Conservation (phyloP, 495 filamentous ascomycete genomes). For the Talaromyces proteolyticus region DNA sequence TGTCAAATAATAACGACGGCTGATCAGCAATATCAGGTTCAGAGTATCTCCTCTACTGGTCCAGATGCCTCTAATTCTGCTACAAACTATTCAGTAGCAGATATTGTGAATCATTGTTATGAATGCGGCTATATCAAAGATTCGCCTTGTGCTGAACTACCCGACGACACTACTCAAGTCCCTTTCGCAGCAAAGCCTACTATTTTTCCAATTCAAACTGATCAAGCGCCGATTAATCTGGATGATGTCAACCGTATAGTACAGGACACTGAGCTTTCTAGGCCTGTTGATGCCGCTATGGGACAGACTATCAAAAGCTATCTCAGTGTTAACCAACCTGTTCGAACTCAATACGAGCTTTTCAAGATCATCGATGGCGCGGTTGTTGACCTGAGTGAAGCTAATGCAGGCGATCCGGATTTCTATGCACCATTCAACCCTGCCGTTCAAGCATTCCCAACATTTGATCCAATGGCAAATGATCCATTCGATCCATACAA, state of each 20-base stretch:
- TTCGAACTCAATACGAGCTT: not conserved
- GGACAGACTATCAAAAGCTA: not conserved
- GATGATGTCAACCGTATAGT: conserved; percentile 2
- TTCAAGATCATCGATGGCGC: not conserved
- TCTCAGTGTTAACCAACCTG: not conserved
- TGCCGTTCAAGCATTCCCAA: not conserved
- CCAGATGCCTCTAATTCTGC: conserved; percentile 11
- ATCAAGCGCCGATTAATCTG: not conserved
- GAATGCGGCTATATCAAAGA: conserved; percentile 17
- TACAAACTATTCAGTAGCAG: conserved; percentile 26
- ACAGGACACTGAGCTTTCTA: not conserved
- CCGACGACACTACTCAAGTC: conserved; percentile 6
- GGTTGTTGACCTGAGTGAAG: not conserved
- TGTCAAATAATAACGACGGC: conserved; percentile 23
- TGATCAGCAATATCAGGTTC: conserved; percentile 3
- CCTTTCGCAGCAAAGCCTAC: conserved; percentile 14
- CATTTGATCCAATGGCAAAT: conserved; percentile 10
- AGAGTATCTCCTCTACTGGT: conserved; percentile 5
- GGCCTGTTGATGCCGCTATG: not conserved
- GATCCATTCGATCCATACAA: conserved; percentile 16
- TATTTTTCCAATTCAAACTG: conserved; percentile 3
- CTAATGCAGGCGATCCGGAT: conserved; percentile 1
- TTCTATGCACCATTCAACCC: conserved; percentile 7
- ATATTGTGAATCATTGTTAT: conserved; percentile 25
- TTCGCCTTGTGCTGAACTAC: not conserved